Evolutionary conservation across 1,284 basidiomycete genomes (phyloP), one percentile per base, ranked within the genome.

Genomic region (Peniophora sp.): DNA sequence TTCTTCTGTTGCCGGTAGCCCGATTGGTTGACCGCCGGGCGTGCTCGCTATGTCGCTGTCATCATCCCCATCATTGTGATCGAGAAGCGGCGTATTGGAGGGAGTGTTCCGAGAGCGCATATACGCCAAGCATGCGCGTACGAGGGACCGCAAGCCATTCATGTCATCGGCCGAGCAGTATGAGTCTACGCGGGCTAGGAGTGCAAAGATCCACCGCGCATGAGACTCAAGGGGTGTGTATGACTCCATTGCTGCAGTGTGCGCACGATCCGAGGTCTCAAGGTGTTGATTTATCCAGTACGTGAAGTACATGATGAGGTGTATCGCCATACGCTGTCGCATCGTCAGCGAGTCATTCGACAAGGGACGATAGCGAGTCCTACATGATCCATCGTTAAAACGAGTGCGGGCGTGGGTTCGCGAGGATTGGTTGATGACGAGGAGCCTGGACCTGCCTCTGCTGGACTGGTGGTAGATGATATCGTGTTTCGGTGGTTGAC

Each of bases 201-300:
- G 75, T 2, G 79, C 75, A 64, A 96, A 92, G 44, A 93, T 81
- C 93, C 94, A 97, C 32, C 79, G 79, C 2, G 81, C 79, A 60
- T 95, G 89, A 20, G 74, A 69, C 48, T 81, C 73, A 3, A 80
- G 80, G 3, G 54, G 54, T 14, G 22, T 27, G 27, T 53, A 37
- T 2, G 44, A 9, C 9, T 45, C 20, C 9, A 14, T n/a, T 15
- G 24, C 87, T 73, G 17, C 71, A 41, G 37, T 32, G 27, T 32
- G 5, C 67, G 47, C 71, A 69, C 18, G 66, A 60, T 24, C 67
- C 20, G 52, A 17, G 20, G 53, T 44, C 46, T 79, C 73, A 10
- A 87, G 60, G 52, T 86, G 73, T 15, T 77, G 57, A 55, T 79
- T 80, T 55, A 89, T 81, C 88, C 88, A 92, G 57, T 88, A 75